These are phyloP conservation scores for Linnemannia zychae DNA, from an alignment of 192 early-diverging fungal species.

Conservation along the genomic window DNA sequence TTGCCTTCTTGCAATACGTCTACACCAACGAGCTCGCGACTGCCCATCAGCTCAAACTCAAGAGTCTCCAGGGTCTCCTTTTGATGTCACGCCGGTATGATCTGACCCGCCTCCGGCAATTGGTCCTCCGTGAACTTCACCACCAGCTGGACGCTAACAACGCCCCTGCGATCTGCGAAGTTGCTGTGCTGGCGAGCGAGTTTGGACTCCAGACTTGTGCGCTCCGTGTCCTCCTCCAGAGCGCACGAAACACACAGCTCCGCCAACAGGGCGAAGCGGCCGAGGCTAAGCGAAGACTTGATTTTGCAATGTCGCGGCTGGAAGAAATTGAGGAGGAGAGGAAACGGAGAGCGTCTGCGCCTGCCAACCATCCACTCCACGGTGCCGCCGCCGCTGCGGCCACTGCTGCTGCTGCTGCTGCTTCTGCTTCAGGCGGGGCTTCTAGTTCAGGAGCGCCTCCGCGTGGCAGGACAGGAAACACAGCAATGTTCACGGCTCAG, in stretches of 20 bases:
- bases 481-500: not conserved
- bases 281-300: conserved; percentile 37
- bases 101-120: conserved; percentile 47
- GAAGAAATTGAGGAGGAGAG: conserved; percentile 47
- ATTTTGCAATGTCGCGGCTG: conserved; percentile 44
- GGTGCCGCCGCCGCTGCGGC: not conserved
- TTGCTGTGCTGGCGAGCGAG: conserved; percentile 44
- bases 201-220: conserved; percentile 51
- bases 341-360: conserved; percentile 33
- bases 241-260: conserved; percentile 24
- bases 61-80: conserved; percentile 38
- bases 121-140: conserved; percentile 25
- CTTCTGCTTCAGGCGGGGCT: not conserved
- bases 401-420: not conserved
- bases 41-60: conserved; percentile 37
- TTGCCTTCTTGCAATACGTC: conserved; percentile 46
- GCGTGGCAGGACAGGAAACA: not conserved
- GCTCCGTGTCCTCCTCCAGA: conserved; percentile 36
- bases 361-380: conserved; percentile 8
- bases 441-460: not conserved
- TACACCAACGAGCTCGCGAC: conserved; percentile 51
- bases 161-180: conserved; percentile 38
- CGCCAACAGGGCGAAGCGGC: conserved; percentile 40
- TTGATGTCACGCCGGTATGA: conserved; percentile 39
- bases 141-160: conserved; percentile 41